phyloP scores from a whole-genome alignment of 2,329 filamentous ascomycete genomes.

The Alternaria panax region DNA sequence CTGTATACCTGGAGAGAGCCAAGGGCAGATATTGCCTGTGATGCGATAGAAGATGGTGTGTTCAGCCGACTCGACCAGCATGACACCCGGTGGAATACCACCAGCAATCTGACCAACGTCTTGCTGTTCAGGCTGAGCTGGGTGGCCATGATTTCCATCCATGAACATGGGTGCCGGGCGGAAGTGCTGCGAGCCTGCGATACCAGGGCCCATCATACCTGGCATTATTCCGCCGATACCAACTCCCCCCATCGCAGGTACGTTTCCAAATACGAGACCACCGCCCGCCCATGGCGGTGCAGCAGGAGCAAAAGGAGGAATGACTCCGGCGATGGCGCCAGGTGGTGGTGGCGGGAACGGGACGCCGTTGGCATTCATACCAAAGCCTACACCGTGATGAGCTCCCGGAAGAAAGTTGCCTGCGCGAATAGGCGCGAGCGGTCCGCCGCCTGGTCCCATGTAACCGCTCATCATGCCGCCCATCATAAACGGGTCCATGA shows the following conservation, averaged over 20 bases:
- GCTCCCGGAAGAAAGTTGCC: constrained; percentile 36
- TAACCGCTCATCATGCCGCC: constrained; percentile 6
- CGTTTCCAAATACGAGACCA: constrained; percentile 33
- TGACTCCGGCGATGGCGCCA: constrained; percentile 25
- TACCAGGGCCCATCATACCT: constrained; percentile 23
- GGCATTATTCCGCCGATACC: constrained; percentile 7
- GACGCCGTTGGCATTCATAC: constrained; percentile 28
- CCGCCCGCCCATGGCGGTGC: constrained; percentile 34
- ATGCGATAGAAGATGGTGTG: constrained; percentile 40
- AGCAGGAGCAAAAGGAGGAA: constrained; percentile 34
- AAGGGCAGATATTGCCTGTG: constrained; percentile 39
- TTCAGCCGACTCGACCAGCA: constrained; percentile 34
- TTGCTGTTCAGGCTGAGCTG: constrained; percentile 31
- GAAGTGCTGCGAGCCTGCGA: constrained; percentile 23
- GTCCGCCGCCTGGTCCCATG: constrained; percentile 28
- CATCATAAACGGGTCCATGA: constrained; percentile 33
- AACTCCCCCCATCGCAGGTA: constrained; percentile 23
- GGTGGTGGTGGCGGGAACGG: constrained; percentile 38
- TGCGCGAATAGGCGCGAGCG: constrained; percentile 34
- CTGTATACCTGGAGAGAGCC: constrained; percentile 36
- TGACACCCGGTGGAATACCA: constrained; percentile 36
- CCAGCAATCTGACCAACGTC: constrained; percentile 37
- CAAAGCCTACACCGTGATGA: constrained; percentile 38
- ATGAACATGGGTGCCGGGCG: constrained; percentile 32
- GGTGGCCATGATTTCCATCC: constrained; percentile 29